phyloP scores from a whole-genome alignment of 164 flowering plant species.

The Vitis amurensis region DNA sequence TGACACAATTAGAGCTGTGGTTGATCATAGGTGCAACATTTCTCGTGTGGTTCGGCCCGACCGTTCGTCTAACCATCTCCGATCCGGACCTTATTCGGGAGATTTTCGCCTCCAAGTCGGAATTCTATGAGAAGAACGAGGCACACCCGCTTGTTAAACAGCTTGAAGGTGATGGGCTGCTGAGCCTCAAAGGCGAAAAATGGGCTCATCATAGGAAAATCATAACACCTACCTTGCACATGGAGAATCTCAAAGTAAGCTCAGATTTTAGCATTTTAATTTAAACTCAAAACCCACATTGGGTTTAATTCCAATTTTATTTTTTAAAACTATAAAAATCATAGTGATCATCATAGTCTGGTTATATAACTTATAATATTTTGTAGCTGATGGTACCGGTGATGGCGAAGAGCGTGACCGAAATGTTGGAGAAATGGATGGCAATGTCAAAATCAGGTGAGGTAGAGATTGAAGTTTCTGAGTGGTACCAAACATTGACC shows the following conservation, averaged over 20 bases:
- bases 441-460: conserved; percentile 45
- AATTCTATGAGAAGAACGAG: conserved; percentile 83
- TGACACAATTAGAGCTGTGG: too few species aligned
- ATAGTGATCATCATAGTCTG: too few species aligned
- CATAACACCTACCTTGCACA: conserved; percentile 83
- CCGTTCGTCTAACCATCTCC: conserved; percentile 75
- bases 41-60: conserved; percentile 96
- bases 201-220: conserved; percentile 98
- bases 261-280: not conserved
- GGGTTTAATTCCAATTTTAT: too few species aligned
- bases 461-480: conserved; percentile 80
- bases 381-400: conserved; percentile 68
- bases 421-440: conserved; percentile 72
- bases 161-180: conserved; percentile 94
- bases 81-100: conserved; percentile 92
- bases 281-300: too few species aligned
- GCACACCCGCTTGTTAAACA: conserved; percentile 80
- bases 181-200: conserved; percentile 92
- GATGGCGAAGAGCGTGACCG: conserved; percentile 63
- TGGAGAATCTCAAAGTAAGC: conserved; percentile 89
- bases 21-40: conserved; percentile 73
- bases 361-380: not conserved
- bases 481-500: conserved; percentile 64
- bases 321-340: too few species aligned
- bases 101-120: conserved; percentile 72